Base-by-base conservation (phyloP, 495 filamentous ascomycete species). In the Aspergillus bridgeri region DNA sequence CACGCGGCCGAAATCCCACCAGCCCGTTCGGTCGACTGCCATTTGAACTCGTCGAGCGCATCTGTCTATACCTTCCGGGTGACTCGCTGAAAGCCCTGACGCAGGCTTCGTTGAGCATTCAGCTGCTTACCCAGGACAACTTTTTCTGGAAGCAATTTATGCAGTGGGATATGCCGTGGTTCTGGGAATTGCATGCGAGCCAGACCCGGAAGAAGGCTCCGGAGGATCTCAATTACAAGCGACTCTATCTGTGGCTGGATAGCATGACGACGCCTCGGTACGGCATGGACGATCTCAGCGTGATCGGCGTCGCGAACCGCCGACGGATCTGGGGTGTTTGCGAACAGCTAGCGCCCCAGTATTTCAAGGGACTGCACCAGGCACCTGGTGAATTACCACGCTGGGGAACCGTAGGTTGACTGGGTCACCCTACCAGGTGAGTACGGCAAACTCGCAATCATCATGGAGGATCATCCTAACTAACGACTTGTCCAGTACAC, bases 81-180 rank as follows among this genome's bases (percentile, higher is more conserved):
- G 48, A 56, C 1, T 48, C 60, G 0, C 43, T 65, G 6, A 59
- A 58, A 24, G 46, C 57, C 5, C 58, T 65, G 4, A 57, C 57
- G 0, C 51, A 65, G 18, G 63, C 63, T 5, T 65, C 63, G 5
- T 45, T 62, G 5, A 58, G 53, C 19, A 43, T 65, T 8, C 51
- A 60, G 13, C 43, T 62, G 24, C 18, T 65, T 15, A 62, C 63
- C 25, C 55, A 60, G 52, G 57, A 65, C 29, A 61, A 59, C 43
- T 53, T 48, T 5, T 65, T 65, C 58, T 65, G 63, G 63, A 57
- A 59, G n/a, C 43, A 42, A 6, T 56, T 62, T 38, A 53, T 62
- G 21, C 51, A 58, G 18, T 49, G 48, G n/a, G 63, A 62, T 25
- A 65, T 65, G 63, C 63, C 63, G 4, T 65, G 63, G 63, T 55